Evolutionary conservation across 23 red algal genomes (phyloP).

Genomic region (Cyanidioschyzon merolae): DNA sequence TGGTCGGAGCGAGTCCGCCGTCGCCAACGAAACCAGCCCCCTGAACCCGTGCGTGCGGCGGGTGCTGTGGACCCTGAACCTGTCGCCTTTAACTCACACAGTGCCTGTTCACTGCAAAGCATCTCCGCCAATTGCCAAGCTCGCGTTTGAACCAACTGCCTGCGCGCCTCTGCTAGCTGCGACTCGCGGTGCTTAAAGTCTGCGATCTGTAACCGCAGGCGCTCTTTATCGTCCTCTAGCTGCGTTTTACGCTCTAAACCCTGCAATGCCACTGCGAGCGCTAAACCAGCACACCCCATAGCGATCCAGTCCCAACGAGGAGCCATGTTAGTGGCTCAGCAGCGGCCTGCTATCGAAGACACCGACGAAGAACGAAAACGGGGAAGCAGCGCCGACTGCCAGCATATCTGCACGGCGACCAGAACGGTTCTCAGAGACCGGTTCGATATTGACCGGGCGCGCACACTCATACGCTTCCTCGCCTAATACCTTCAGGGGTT

Average conservation of each 20-base stretch:
- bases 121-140: background rate
- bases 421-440: too few species aligned
- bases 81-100: background rate
- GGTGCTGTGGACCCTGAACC: background rate
- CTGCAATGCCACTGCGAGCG: background rate
- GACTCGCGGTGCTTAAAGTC: background rate
- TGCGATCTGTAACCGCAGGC: background rate
- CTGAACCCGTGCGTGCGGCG: background rate
- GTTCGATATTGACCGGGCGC: too few species aligned
- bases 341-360: too few species aligned
- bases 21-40: background rate
- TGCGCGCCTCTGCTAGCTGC: background rate
- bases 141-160: background rate
- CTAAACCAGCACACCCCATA: background rate
- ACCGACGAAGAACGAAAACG: too few species aligned
- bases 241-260: background rate
- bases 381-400: too few species aligned
- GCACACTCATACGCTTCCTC: too few species aligned
- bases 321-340: background rate
- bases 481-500: too few species aligned
- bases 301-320: constrained; percentile 14
- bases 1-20: background rate
- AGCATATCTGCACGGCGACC: too few species aligned
- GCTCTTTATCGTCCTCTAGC: background rate
- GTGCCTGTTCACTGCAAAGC: background rate